Percentiles rank a stretch among this genome's conserved stretches.
Evolutionary conservation across 305 asterid genomes (phyloP).

Genomic region (Fraxinus nigra): DNA sequence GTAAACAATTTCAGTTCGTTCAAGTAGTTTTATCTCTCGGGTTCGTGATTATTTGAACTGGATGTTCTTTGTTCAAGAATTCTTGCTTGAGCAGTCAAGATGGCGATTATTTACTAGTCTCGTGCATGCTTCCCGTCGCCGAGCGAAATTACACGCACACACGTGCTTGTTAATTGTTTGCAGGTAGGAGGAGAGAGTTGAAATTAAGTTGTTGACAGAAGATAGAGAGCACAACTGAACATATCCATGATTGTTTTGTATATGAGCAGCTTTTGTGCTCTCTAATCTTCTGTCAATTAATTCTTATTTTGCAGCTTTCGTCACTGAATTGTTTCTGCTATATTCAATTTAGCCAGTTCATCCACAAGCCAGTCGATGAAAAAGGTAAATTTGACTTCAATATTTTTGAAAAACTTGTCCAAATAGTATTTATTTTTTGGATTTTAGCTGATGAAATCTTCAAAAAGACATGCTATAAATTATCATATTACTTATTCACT

Average conservation of each 20-base stretch:
- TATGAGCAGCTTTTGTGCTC: background rate
- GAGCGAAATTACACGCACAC: background rate
- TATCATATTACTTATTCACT: background rate
- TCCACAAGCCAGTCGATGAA: background rate
- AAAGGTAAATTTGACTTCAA: background rate
- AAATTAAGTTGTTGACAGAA: background rate
- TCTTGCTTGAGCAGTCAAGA: background rate
- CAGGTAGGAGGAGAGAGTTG: background rate
- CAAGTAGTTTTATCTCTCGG: background rate
- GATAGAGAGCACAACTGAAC: constrained; percentile 1
- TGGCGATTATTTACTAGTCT: background rate
- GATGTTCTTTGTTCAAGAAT: background rate
- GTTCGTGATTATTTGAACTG: background rate
- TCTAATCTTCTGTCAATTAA: background rate
- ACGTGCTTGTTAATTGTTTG: background rate
- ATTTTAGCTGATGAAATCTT: background rate
- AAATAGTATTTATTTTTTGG: too few species aligned
- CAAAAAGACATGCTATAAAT: background rate
- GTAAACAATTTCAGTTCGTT: background rate
- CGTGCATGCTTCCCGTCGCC: background rate
- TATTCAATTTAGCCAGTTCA: background rate
- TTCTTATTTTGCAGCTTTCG: background rate
- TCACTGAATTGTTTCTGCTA: background rate
- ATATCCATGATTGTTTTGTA: background rate
- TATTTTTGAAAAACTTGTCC: background rate